Percentiles rank a stretch among this genome's conserved stretches.
phyloP scores from a whole-genome alignment of 176 grass and related monocot genomes.

The Cymbopogon citratus region DNA sequence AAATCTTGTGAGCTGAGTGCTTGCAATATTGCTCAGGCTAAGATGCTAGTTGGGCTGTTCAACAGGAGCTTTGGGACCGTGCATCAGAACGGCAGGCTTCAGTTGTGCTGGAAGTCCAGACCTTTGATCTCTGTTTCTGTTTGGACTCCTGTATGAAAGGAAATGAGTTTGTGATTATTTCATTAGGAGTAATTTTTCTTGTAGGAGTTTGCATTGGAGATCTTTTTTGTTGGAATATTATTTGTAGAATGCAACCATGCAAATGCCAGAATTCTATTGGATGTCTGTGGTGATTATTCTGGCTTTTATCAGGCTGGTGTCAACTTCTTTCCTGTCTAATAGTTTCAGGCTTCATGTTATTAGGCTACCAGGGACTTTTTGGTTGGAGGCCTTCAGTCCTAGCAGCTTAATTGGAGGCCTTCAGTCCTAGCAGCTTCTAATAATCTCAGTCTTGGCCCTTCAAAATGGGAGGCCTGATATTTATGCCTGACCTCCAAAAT shows the following conservation, averaged over 20 bases:
- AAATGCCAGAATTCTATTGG: background rate
- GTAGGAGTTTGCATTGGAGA: background rate
- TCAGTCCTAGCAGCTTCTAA: too few relatives aligned
- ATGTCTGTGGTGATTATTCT: background rate
- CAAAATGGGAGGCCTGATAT: too few relatives aligned
- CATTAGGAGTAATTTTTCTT: background rate
- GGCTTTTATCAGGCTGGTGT: background rate
- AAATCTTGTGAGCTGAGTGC: slow-evolving; percentile 27
- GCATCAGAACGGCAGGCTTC: slow-evolving; percentile 39
- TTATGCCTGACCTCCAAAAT: too few relatives aligned
- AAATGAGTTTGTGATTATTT: slow-evolving; percentile 7
- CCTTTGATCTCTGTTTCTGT: slow-evolving; percentile 43
- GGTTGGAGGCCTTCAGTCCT: too few relatives aligned
- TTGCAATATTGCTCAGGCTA: slow-evolving; percentile 50
- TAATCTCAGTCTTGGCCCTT: too few relatives aligned
- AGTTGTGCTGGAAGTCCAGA: slow-evolving; percentile 59
- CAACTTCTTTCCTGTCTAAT: background rate
- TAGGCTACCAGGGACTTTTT: too few relatives aligned
- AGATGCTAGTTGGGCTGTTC: slow-evolving; percentile 46
- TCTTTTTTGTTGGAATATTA: background rate
- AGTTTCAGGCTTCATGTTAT: background rate
- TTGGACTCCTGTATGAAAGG: slow-evolving; percentile 19
- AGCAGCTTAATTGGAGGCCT: too few relatives aligned
- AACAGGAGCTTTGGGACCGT: slow-evolving; percentile 31
- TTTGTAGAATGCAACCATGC: background rate